phyloP scores from a whole-genome alignment of 352 stramenopile species.

The Globisporangium barbulae region DNA sequence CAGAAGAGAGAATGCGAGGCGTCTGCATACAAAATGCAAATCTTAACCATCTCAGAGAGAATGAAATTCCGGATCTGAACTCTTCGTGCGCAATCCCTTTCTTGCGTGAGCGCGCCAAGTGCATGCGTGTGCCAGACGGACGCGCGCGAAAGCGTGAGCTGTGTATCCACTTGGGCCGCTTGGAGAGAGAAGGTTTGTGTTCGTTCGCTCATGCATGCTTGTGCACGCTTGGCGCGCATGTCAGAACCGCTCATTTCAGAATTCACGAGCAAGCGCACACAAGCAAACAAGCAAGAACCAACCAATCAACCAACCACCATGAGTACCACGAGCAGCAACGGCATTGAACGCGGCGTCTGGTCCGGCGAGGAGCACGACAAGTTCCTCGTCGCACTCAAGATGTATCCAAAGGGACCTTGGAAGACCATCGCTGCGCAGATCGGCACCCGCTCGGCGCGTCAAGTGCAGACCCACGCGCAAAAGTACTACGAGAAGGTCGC shows the following conservation, averaged over 20 bases:
- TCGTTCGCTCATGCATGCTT: neutral
- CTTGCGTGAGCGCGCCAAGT: neutral
- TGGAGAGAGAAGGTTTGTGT: neutral
- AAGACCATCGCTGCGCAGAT: conserved; percentile 27
- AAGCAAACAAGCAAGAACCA: neutral
- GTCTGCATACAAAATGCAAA: neutral
- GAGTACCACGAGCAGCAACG: neutral
- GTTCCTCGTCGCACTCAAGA: conserved; percentile 24
- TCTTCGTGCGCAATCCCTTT: conserved; percentile 5
- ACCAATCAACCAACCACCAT: neutral
- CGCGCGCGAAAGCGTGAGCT: neutral
- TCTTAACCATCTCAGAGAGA: neutral
- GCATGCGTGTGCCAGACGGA: neutral
- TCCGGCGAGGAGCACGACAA: conserved; percentile 32
- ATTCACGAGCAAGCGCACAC: conserved; percentile 11
- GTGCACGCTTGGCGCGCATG: neutral
- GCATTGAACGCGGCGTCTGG: conserved; percentile 20
- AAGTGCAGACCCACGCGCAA: conserved; percentile 59
- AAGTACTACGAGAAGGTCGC: conserved; percentile 78
- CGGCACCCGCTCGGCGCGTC: conserved; percentile 42
- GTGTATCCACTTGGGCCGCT: conserved; percentile 10
- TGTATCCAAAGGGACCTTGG: conserved; percentile 31
- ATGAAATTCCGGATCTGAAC: conserved; percentile 1
- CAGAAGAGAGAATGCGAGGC: neutral
- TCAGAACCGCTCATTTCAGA: conserved; percentile 10